Evolutionary conservation across 805 yeast genomes (phyloP), one percentile per base, ranked within the genome.

Genomic region (Yamadazyma laniorum): DNA sequence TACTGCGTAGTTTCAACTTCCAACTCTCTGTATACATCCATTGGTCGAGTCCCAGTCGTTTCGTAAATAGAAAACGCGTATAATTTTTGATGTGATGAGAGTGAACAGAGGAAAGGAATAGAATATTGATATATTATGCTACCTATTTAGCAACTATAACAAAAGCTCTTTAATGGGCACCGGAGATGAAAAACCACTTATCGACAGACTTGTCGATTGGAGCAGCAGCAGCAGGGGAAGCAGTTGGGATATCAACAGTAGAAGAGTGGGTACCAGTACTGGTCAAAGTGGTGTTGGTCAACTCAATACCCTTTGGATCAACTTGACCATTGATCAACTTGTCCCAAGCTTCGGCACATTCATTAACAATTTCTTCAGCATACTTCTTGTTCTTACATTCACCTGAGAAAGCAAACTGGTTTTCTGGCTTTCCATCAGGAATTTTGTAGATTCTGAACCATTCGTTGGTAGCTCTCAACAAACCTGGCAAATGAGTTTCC

Each of bases 151-250:
- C n/a, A n/a, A n/a, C n/a, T 21, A 21, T 9, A 12, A 21, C 9
- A 21, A 9, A 21, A 9, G 9, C 18, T 18, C 41, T 29, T 55
- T 65, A 68, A 53, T 68, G 73, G 47, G 85, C 81, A 70, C 91
- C 93, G 44, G 91, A 87, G 61, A 91, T 91, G 81, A 80, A 91
- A 79, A 93, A 91, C 99, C 99, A 91, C 74, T 91, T 91, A 79
- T 91, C 98, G 63, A 91, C 73, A 40, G 96, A 87, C 70, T 85
- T 80, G 75, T 91, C 99, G 65, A 93, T 87, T 67, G 96, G 95
- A 48, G 95, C 96, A 62, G 90, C 89, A 48, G 90, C 77, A 50
- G 71, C 65, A 50, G 84, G 79, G 53, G 77, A 55, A 55, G 86
- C 95, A 42, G 77, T 75, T 52, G 96, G 95, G 42, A 87, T 61